Evolutionary conservation across 164 flowering plant species (phyloP), one percentile per base, ranked within the genome.

Genomic region (Warburgia ugandensis): DNA sequence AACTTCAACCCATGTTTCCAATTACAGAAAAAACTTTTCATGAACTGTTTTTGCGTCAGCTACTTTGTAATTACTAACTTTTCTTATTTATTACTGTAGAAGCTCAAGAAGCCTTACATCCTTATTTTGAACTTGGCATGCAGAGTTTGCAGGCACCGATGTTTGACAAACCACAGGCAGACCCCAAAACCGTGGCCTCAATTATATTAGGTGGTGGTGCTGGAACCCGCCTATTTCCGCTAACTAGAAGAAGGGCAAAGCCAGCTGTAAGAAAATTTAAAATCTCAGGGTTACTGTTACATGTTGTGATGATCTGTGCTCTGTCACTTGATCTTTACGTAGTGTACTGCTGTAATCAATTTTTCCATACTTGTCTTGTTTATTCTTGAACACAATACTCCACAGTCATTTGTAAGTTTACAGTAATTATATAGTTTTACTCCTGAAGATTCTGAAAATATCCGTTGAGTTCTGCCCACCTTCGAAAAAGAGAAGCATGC

Each of bases 181-280:
- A 55, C 19, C 59, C 59, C 8, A 55, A 55, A 17, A 32, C 29
- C 7, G 60, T 56, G 20, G 53, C 38, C 11, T 35, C 60, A 28
- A 38, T 56, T 11, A 56, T 56, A 56, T 48, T 56, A 21, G 60
- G 60, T 19, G 60, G 60, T 19, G 60, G 54, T 7, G 53, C 60
- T 19, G 60, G 60, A 23, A 56, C 53, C 11, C 52, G 60, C 19
- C 60, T 56, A 5, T 56, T 46, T 28, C 60, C 60, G n/a, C 52
- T 56, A n/a, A 56, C 60, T 19, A 26, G 37, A 7, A 37, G 45
- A 30, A 35, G 60, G 38, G 60, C 60, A 10, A 48, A 48, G 20
- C 60, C 60, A 11, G 60, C 60, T 46, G 60, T 56, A 56, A 32
- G 60, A 7, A 27, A 27, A 38, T 23, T 35, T n/a, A 19, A 11